Evolutionary conservation across 1,284 basidiomycete genomes (phyloP).

Genomic region (Pseudozyma hubeiensis): DNA sequence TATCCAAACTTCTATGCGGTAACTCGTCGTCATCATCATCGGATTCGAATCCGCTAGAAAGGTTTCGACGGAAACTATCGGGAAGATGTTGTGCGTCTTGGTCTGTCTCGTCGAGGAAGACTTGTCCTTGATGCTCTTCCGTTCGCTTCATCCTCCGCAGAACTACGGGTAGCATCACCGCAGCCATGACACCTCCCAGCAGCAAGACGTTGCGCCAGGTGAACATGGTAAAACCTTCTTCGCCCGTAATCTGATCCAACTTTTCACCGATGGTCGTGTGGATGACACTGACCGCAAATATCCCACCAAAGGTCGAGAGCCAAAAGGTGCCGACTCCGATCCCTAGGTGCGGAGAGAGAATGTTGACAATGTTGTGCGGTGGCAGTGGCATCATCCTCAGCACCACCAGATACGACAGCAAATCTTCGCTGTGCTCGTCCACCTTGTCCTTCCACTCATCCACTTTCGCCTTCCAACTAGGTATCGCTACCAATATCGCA

Average conservation of each 20-base stretch:
- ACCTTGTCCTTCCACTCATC: constrained; percentile 85
- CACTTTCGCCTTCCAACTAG: constrained; percentile 80
- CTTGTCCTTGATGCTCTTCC: constrained; percentile 27
- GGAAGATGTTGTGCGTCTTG: constrained; percentile 31
- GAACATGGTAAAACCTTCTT: constrained; percentile 90
- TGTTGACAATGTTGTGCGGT: constrained; percentile 84
- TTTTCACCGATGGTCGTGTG: constrained; percentile 91
- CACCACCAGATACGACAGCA: constrained; percentile 89
- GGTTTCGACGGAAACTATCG: constrained; percentile 22
- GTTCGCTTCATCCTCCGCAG: constrained; percentile 23
- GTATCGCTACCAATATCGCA: constrained; percentile 68
- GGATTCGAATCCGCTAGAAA: neutral
- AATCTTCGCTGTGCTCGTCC: constrained; percentile 78
- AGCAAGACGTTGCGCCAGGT: constrained; percentile 87
- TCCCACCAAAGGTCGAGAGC: constrained; percentile 88
- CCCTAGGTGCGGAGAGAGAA: constrained; percentile 91
- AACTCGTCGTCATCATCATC: constrained; percentile 31
- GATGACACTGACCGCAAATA: constrained; percentile 90
- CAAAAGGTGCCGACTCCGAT: constrained; percentile 88
- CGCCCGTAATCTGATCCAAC: constrained; percentile 91
- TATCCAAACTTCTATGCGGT: constrained; percentile 23
- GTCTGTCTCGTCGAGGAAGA: constrained; percentile 33
- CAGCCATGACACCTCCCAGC: constrained; percentile 83
- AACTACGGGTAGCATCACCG: constrained; percentile 86
- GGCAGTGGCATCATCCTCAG: constrained; percentile 83